Conservation (phyloP, 169 alveolate genomes). For the Plasmodium fragile region DNA sequence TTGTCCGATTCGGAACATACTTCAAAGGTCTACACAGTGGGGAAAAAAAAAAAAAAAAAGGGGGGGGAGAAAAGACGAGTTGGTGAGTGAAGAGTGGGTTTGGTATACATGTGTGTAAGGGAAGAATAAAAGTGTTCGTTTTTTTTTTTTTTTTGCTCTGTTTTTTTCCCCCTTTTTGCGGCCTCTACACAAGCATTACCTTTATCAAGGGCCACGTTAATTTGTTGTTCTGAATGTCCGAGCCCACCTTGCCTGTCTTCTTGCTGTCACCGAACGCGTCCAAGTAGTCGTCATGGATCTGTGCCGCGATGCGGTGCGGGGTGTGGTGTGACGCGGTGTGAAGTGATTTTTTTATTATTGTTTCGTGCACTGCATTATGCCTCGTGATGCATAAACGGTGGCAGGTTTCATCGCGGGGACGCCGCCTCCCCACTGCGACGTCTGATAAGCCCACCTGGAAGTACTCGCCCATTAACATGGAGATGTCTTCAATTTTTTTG, state of each 20-base stretch:
- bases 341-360: neutral
- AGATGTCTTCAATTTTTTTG: conserved; percentile 79
- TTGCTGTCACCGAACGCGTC: conserved; percentile 81
- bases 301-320: neutral
- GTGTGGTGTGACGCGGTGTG: too few species aligned
- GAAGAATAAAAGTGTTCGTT: neutral
- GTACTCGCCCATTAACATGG: conserved; percentile 81
- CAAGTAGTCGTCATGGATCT: conserved; percentile 86
- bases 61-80: neutral
- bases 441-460: conserved; percentile 78
- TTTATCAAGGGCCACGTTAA: conserved; percentile 85
- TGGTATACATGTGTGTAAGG: neutral
- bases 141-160: conserved; percentile 2
- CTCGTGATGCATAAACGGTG: neutral
- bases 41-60: neutral
- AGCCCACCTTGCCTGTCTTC: conserved; percentile 83
- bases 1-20: conserved; percentile 77
- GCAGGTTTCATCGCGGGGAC: neutral
- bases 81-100: neutral
- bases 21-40: conserved; percentile 75
- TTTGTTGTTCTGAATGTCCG: conserved; percentile 86
- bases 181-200: conserved; percentile 11
- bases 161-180: neutral
- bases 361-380: neutral
- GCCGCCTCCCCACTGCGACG: neutral